Evolutionary conservation across 768 basidiomycete species (phyloP).

Genomic region (Daedaleopsis nitida): DNA sequence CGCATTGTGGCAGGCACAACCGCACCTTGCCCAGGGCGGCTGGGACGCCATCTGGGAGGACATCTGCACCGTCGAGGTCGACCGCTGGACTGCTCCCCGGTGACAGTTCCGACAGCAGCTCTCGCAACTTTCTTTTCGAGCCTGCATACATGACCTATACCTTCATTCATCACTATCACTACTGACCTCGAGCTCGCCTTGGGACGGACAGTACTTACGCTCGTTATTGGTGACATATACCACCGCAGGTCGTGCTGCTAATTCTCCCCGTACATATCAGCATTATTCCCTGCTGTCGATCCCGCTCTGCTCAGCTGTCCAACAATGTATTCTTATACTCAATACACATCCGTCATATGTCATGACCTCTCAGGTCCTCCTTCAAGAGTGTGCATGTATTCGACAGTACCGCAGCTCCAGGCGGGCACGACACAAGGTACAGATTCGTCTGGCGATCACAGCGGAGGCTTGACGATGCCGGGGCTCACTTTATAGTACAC

Average conservation of each 20-base stretch:
- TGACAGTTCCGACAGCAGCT: conserved; percentile 10
- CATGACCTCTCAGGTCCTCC: not conserved
- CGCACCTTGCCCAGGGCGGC: conserved; percentile 62
- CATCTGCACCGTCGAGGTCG: conserved; percentile 74
- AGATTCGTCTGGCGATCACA: conserved; percentile 33
- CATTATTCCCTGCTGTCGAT: not conserved
- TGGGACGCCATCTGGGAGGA: conserved; percentile 82
- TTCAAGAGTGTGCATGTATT: too few species aligned
- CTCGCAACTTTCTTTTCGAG: not conserved
- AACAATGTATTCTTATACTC: not conserved
- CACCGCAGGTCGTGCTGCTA: not conserved
- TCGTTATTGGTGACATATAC: not conserved
- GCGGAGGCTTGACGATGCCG: conserved; percentile 74
- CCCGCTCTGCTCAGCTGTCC: not conserved
- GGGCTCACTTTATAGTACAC: conserved; percentile 83
- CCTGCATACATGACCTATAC: not conserved
- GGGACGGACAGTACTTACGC: not conserved
- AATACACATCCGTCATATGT: not conserved
- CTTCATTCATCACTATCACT: not conserved
- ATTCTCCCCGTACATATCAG: conserved; percentile 1
- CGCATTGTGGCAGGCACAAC: conserved; percentile 69
- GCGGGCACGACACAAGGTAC: not conserved
- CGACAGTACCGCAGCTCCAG: not conserved
- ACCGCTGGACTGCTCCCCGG: conserved; percentile 55
- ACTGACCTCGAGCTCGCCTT: not conserved